These are phyloP conservation scores for Hordeum pubiflorum DNA, from an alignment of 202 grass and related monocot genomes.

Conservation along the genomic window DNA sequence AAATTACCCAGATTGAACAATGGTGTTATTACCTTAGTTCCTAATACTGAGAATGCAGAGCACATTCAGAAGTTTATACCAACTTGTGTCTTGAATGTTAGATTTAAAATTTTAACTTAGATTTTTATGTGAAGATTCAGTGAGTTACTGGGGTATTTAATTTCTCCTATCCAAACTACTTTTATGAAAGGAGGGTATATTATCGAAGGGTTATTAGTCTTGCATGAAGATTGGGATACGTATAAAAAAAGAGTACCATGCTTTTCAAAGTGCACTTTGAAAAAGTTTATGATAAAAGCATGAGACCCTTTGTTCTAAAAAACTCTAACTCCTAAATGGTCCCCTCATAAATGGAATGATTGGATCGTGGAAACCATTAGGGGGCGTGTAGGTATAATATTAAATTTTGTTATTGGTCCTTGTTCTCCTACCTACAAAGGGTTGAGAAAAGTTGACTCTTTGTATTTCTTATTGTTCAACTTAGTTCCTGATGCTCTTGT, in stretches of 20 bases:
- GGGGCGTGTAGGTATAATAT: no score
- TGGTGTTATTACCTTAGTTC: not conserved
- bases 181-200: not conserved
- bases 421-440: no score
- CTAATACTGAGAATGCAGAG: not conserved
- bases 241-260: no score
- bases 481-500: no score
- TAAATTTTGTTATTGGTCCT: no score
- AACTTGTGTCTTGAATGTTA: not conserved
- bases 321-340: no score
- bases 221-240: not conserved
- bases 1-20: not conserved
- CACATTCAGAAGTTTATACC: not conserved
- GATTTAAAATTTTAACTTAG: not conserved
- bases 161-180: not conserved
- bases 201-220: not conserved
- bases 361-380: no score
- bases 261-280: not conserved
- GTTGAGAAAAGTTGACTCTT: no score
- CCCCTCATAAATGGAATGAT: no score
- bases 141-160: no score
- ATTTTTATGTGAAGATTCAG: not conserved
- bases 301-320: no score
- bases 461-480: no score
- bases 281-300: not conserved